Percentiles rank a stretch among this genome's conserved stretches.
Evolutionary conservation across 208 protist species (phyloP).

Genomic region (Strigomonas culicis): DNA sequence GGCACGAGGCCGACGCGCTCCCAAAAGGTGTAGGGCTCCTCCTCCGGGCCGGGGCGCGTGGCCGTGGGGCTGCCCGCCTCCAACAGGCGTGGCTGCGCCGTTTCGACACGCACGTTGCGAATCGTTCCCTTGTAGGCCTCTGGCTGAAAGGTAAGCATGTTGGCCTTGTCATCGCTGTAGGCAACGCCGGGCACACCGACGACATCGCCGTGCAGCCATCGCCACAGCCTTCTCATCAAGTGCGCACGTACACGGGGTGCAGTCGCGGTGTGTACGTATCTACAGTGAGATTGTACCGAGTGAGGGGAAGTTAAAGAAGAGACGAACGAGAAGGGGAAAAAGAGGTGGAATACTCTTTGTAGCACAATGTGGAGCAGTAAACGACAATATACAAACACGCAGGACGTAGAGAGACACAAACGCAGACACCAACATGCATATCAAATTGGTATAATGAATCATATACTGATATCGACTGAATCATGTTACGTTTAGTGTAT

Average conservation of each 20-base stretch:
- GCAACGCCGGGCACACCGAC: conserved; percentile 60
- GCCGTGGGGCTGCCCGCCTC: conserved; percentile 12
- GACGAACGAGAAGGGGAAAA: conserved; percentile 10
- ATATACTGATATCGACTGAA: conserved; percentile 4
- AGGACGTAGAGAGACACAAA: conserved; percentile 5
- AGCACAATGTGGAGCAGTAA: too few relatives aligned
- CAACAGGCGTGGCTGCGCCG: conserved; percentile 29
- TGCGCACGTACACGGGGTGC: not conserved
- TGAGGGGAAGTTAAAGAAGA: not conserved
- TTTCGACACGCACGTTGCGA: conserved; percentile 65
- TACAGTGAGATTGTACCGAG: too few relatives aligned
- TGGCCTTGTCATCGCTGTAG: conserved; percentile 60
- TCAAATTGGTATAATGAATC: not conserved
- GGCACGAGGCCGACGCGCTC: conserved; percentile 79
- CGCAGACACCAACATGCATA: not conserved
- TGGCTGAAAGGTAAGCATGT: conserved; percentile 22
- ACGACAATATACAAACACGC: too few relatives aligned
- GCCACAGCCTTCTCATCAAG: conserved; percentile 17
- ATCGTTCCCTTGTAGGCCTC: conserved; percentile 61
- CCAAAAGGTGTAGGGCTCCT: conserved; percentile 86
- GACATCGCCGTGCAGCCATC: conserved; percentile 32
- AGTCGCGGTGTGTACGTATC: too few relatives aligned
- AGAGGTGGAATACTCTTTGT: too few relatives aligned
- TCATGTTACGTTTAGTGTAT: conserved; percentile 3
- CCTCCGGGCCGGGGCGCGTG: conserved; percentile 47